phyloP scores from a whole-genome alignment of 495 filamentous ascomycete species.

The Xylaria scruposa region DNA sequence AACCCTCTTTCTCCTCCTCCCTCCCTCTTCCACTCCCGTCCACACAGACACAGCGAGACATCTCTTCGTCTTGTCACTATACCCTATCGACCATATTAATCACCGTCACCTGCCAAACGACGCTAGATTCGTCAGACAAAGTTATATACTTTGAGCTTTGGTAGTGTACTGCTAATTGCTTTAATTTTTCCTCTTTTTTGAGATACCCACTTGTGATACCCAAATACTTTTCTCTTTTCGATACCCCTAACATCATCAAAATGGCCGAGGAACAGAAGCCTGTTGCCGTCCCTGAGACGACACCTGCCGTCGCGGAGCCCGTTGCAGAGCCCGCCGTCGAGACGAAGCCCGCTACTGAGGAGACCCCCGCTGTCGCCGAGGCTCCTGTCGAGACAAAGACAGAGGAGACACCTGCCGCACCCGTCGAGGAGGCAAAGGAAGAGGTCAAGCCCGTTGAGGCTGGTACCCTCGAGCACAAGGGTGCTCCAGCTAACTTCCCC shows the following conservation, averaged over 20 bases:
- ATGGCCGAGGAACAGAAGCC: conserved; percentile 59
- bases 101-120: conserved; percentile 32
- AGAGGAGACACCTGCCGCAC: conserved; percentile 48
- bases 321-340: conserved; percentile 53
- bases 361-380: conserved; percentile 51
- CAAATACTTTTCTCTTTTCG: conserved; percentile 47
- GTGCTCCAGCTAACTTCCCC: conserved; percentile 74
- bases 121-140: conserved; percentile 40
- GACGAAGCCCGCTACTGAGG: conserved; percentile 40
- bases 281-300: conserved; percentile 51
- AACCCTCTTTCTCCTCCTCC: conserved; percentile 37
- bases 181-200: conserved; percentile 49
- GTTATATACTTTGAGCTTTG: conserved; percentile 36
- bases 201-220: conserved; percentile 58
- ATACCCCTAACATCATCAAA: conserved; percentile 48
- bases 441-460: conserved; percentile 72
- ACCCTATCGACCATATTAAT: conserved; percentile 25
- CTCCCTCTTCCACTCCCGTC: conserved; percentile 37
- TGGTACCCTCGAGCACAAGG: conserved; percentile 86
- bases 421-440: conserved; percentile 56
- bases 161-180: conserved; percentile 36
- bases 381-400: conserved; percentile 50
- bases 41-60: conserved; percentile 26
- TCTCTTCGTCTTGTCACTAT: conserved; percentile 30
- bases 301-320: conserved; percentile 40